Evolutionary conservation across 139 green algal genomes (phyloP).

Genomic region (Tetraselmis chui): DNA sequence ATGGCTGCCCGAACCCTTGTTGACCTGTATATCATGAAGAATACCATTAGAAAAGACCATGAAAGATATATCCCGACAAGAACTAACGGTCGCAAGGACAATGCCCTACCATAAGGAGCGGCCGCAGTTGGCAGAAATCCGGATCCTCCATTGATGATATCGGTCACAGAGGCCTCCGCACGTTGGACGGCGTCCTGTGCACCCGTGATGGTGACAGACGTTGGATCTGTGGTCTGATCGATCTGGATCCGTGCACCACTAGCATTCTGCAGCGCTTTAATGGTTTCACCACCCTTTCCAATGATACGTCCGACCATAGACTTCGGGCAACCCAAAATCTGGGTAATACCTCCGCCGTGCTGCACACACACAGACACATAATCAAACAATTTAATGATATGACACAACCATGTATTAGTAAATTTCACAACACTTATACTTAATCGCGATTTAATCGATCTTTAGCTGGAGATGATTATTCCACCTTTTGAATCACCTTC

Average conservation of each 20-base stretch:
- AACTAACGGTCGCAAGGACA: no score
- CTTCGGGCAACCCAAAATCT: constrained; percentile 79
- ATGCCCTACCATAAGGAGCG: no score
- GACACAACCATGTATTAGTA: no score
- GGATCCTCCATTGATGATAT: constrained; percentile 46
- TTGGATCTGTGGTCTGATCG: constrained; percentile 75
- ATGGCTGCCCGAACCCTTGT: constrained; percentile 8
- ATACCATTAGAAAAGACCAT: no score
- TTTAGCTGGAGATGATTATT: not conserved
- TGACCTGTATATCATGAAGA: constrained; percentile 3
- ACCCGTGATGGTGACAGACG: constrained; percentile 78
- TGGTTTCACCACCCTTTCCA: constrained; percentile 87
- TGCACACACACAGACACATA: constrained; percentile 21
- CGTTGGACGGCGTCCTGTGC: constrained; percentile 37
- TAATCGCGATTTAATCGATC: no score
- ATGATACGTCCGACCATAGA: constrained; percentile 85
- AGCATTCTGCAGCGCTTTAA: constrained; percentile 84
- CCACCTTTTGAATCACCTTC: constrained; percentile 45
- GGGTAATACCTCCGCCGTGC: constrained; percentile 49
- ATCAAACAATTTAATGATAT: no score
- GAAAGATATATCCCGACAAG: no score
- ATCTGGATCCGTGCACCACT: constrained; percentile 79
- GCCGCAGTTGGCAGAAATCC: constrained; percentile 1
- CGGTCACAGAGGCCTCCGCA: constrained; percentile 34
- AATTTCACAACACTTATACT: no score